Evolutionary conservation across 2,329 filamentous ascomycete species (phyloP).

Genomic region (Lasiodiplodia citricola): DNA sequence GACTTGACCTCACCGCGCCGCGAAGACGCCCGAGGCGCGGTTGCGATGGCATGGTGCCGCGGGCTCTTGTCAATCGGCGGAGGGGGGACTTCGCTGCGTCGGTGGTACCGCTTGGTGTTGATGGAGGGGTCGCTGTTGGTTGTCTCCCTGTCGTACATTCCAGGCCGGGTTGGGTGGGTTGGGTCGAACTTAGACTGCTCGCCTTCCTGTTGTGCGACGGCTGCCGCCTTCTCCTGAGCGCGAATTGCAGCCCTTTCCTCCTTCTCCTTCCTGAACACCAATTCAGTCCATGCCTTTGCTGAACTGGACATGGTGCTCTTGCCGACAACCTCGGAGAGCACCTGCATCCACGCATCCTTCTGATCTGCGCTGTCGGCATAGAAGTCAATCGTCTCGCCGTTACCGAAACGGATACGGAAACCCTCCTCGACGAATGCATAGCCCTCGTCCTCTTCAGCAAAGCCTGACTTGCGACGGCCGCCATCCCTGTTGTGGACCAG

Average conservation of each 20-base stretch:
- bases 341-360: constrained; percentile 95
- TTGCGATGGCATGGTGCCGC: constrained; percentile 30
- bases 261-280: constrained; percentile 59
- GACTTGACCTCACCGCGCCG: constrained; percentile 47
- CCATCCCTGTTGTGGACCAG: constrained; percentile 81
- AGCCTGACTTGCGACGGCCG: constrained; percentile 87
- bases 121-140: constrained; percentile 14
- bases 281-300: constrained; percentile 65
- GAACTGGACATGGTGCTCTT: constrained; percentile 56
- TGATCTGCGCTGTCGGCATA: constrained; percentile 88
- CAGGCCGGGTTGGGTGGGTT: constrained; percentile 30
- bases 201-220: constrained; percentile 33
- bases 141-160: constrained; percentile 33
- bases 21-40: constrained; percentile 27
- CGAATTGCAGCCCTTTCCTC: constrained; percentile 32
- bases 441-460: constrained; percentile 97
- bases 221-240: constrained; percentile 34
- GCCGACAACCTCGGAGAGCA: constrained; percentile 73
- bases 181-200: constrained; percentile 36
- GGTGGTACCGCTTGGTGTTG: constrained; percentile 33
- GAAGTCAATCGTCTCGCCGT: constrained; percentile 97
- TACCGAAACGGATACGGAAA: constrained; percentile 97
- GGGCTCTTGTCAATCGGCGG: constrained; percentile 41
- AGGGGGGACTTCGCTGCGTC: constrained; percentile 35
- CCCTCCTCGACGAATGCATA: constrained; percentile 99